Evolutionary conservation across 2,329 filamentous ascomycete genomes (phyloP), one percentile per base, ranked within the genome.

Genomic region (Lachnellula cervina): DNA sequence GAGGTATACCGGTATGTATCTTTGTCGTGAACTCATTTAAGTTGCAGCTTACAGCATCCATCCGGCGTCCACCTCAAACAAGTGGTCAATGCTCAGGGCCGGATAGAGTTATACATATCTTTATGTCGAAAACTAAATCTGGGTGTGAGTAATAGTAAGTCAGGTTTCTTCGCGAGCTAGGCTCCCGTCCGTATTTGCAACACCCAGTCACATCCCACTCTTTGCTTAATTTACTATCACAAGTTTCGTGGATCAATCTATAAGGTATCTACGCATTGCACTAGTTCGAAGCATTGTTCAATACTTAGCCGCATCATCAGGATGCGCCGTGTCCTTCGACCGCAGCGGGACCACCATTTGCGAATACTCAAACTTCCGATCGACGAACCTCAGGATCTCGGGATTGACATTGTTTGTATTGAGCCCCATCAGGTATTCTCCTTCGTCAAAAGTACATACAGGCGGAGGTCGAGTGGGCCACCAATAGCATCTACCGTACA

Each of bases 401-500:
- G 56, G 56, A 53, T 55, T 53, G 11, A 55, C 28, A 55, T 55
- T 58, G 17, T 38, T 55, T 35, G 56, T 58, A 45, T 58, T 58
- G 34, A 58, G 52, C 14, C 56, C 56, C 56, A 58, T 58, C 55
- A 55, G 4, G 45, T 52, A 53, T 42, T 58, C 56, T 52, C 56
- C 51, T 54, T 14, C 51, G 28, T 58, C 52, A 53, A n/a, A n/a
- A n/a, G n/a, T n/a, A n/a, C n/a, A n/a, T n/a, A 46, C 51, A 55
- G 52, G 45, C 52, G 49, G 52, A 35, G 52, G 52, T 55, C n/a
- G 38, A 55, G 55, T 42, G 3, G 56, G 56, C 56, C 56, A 58
- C 56, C 56, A 58, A 58, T 58, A 58, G 21, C 32, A 56, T 56
- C 57, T 59, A 58, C 54, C 48, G 42, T 52, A 51, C 49, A 56